Base-by-base conservation (phyloP, 1,284 basidiomycete genomes). In the Cutaneotrichosporon cavernicola region DNA sequence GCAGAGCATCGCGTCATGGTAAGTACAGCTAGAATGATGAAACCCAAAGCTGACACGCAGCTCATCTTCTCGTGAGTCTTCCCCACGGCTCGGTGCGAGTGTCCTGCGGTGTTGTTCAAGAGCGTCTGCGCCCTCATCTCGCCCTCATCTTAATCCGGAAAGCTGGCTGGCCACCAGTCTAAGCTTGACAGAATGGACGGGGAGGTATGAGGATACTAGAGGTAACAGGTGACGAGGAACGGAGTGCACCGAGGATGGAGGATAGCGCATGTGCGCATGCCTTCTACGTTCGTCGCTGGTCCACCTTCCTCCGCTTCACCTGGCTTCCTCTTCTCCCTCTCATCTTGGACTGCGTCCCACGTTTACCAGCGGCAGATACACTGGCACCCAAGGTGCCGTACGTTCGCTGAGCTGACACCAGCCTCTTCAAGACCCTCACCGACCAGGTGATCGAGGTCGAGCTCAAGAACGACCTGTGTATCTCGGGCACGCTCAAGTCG, bases 381-480 rank as follows among this genome's bases (percentile, higher is more conserved):
- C 8, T 36, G 34, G 34, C 34, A 36, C 34, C 5, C 2, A 1
- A 26, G 26, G 2, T 26, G 26, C 34, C 34, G 34, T 5, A 1
- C 2, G 34, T 13, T 36, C 7, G 34, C 10, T 4, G 26, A 21
- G 46, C 63, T 67, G 14, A 67, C 61, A 18, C 43, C 69, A 81
- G 78, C 56, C 94, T 98, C 52, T 99, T 99, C 89, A 99, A 99
- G 83, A 99, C 96, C 16, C 87, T 99, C 58, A 98, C 96, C 4
- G 95, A 97, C 81, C 95, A 97, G 78, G 87, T 89, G 72, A 93
- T 97, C 73, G 97, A 93, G 18, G 94, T 99, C 72, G 96, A 99
- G 81, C 89, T 99, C 75, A 99, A 99, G 84, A 99, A 99, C 82
- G 96, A 99, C 81, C 88, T 99, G 61, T 94, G 91, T 21, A 96